phyloP scores from a whole-genome alignment of 495 filamentous ascomycete genomes.

The Astrothelium subdiscretum region DNA sequence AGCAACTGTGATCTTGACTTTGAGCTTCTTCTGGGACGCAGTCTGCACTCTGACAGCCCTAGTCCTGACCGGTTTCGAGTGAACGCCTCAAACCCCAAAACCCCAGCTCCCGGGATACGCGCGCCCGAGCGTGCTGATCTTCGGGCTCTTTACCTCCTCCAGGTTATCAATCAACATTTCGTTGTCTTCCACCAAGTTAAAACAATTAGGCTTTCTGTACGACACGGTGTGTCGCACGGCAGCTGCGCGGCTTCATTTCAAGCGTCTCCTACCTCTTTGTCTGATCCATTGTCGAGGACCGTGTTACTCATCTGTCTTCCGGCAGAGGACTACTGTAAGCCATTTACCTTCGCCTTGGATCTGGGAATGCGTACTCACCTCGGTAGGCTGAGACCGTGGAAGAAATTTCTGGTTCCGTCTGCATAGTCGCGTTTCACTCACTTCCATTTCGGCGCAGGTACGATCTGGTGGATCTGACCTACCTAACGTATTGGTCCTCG shows the following conservation, averaged over 20 bases:
- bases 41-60: background rate
- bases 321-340: background rate
- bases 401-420: background rate
- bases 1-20: background rate
- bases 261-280: background rate
- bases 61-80: background rate
- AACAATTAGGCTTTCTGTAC: background rate
- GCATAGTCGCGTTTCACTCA: constrained; percentile 1
- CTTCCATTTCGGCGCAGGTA: background rate
- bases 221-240: background rate
- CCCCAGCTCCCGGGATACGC: background rate
- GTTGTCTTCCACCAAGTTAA: background rate
- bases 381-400: background rate
- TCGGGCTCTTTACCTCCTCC: background rate
- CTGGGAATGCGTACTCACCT: background rate
- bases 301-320: background rate
- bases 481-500: background rate
- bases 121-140: constrained; percentile 1
- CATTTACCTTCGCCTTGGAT: background rate
- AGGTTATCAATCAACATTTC: background rate
- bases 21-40: background rate
- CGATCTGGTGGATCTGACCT: background rate
- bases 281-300: background rate
- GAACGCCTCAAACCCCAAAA: background rate
- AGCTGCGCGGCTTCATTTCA: background rate